phyloP scores from a whole-genome alignment of 257 asterid species.

The Solanum rostratum region DNA sequence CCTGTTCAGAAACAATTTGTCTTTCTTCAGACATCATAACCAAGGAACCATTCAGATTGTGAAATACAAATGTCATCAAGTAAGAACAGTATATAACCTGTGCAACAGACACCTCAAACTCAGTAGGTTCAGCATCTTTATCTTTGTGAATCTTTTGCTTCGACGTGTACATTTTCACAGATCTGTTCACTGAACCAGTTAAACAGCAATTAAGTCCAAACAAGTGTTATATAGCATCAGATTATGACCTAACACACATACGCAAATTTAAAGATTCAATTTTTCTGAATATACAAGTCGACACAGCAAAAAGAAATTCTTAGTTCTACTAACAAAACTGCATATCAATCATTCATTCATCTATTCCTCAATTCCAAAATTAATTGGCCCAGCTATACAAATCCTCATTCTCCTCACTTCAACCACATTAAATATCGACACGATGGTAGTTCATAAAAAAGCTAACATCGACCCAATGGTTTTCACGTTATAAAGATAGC shows the following conservation, averaged over 20 bases:
- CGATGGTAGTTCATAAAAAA: not conserved
- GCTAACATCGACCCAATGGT: not conserved
- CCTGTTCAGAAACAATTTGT: not conserved
- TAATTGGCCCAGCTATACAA: not conserved
- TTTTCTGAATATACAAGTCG: not conserved
- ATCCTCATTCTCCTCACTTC: not conserved
- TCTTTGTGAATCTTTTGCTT: conserved; percentile 10
- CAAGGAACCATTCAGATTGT: not conserved
- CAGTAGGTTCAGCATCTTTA: conserved; percentile 13
- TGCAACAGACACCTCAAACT: conserved; percentile 16
- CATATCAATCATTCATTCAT: not conserved
- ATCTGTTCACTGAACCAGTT: not conserved
- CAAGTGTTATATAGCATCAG: not conserved
- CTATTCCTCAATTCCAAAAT: not conserved
- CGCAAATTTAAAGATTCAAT: not conserved
- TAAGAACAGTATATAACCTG: not conserved
- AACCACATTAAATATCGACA: not conserved
- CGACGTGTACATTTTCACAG: conserved; percentile 7
- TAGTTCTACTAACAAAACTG: not conserved
- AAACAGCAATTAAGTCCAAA: not conserved
- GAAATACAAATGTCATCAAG: not conserved
- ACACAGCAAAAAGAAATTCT: not conserved
- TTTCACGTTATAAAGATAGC: not conserved
- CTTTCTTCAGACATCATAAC: not conserved
- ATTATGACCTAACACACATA: not conserved